Base-by-base conservation (phyloP, 768 basidiomycete species). In the Tulasnella sp. region DNA sequence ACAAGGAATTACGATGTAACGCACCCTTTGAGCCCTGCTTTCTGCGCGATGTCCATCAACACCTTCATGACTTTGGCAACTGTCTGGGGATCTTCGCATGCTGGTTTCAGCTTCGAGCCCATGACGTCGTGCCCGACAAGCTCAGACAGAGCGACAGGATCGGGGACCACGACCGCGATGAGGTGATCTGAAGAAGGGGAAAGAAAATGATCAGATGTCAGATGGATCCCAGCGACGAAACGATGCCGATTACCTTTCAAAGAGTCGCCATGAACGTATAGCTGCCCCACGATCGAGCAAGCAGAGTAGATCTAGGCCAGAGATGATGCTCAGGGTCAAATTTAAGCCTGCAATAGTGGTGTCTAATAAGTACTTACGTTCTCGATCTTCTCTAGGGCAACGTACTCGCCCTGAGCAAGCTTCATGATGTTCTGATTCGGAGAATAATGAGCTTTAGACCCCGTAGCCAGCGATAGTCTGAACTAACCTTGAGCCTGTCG, bases 371-470 rank as follows among this genome's bases (percentile, higher is more conserved):
- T n/a, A n/a, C 57, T 7, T 49, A 59, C 57, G 67, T 86, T 87
- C 73, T 97, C 93, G 52, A 96, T 78, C 73, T 92, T 96, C 73
- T 99, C 94, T 48, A 98, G 77, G 41, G 94, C 94, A 57, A 99
- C 93, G 68, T 98, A 99, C 73, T 99, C 96, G 62, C 94, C 96
- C 72, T 99, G 96, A 10, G 87, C 76, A 49, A 99, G 86, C 73
- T 99, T 99, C 87, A 97, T 90, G 69, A 99, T 92, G 72, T 99
- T 99, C 89, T 89, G 62, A n/a, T n/a, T n/a, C n/a, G n/a, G n/a
- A n/a, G n/a, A n/a, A n/a, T n/a, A n/a, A n/a, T n/a, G n/a, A n/a
- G n/a, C n/a, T n/a, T n/a, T n/a, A n/a, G n/a, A n/a, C n/a, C n/a
- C n/a, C n/a, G n/a, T n/a, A n/a, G n/a, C n/a, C n/a, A n/a, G n/a